phyloP scores from a whole-genome alignment of 106 monocot genomes.

The Alisma plantagoaquatica region DNA sequence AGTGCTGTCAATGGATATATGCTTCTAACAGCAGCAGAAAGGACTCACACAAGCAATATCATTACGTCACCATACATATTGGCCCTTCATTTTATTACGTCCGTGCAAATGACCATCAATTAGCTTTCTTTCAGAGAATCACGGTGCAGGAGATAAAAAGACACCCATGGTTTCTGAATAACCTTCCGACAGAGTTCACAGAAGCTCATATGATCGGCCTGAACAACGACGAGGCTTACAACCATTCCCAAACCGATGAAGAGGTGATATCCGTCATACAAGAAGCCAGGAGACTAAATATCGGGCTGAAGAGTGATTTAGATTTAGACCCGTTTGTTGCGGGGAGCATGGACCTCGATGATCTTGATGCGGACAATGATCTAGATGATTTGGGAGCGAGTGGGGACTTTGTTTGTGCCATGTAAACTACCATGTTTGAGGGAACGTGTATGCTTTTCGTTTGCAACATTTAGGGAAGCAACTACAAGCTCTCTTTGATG shows the following conservation, averaged over 20 bases:
- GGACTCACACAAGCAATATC: no score
- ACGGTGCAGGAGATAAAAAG: constrained; percentile 71
- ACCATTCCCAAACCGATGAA: constrained; percentile 54
- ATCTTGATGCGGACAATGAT: constrained; percentile 11
- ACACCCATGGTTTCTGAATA: constrained; percentile 83
- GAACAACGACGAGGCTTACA: constrained; percentile 7
- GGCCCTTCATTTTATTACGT: no score
- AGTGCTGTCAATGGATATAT: no score
- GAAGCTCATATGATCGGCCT: constrained; percentile 18
- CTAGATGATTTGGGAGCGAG: constrained; percentile 54
- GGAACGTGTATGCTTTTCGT: no score
- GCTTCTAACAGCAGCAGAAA: no score
- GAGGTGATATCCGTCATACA: constrained; percentile 49
- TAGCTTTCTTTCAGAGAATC: constrained; percentile 49
- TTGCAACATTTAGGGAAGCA: no score
- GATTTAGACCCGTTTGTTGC: constrained; percentile 21
- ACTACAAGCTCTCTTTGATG: no score
- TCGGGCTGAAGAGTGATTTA: constrained; percentile 15
- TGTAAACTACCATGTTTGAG: no score
- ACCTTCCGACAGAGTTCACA: constrained; percentile 49
- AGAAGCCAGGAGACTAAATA: constrained; percentile 48
- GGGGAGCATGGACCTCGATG: constrained; percentile 58
- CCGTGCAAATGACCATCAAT: no score
- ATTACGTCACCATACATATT: no score
- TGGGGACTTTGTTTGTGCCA: constrained; percentile 66